Evolutionary conservation across 495 filamentous ascomycete genomes (phyloP), one percentile per base, ranked within the genome.

Genomic region (Amorphotheca resinae): DNA sequence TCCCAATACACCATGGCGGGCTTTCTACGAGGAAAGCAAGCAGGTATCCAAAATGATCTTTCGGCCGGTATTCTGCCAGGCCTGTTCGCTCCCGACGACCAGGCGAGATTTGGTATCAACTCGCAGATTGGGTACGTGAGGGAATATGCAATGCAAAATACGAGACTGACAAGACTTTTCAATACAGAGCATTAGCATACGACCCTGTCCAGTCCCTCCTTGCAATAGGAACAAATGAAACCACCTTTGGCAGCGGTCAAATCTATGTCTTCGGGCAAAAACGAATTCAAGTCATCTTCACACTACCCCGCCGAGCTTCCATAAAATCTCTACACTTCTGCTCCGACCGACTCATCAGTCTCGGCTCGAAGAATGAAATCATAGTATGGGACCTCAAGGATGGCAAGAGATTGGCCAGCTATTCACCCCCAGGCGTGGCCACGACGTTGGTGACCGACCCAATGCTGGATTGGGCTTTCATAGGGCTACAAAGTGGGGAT

Each of bases 131-230:
- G 65, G 70, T 74, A 49, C 25, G 60, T 60, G 3, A n/a, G 16
- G 4, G 16, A 6, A 28, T 22, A 2, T 32, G 15, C 16, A 7
- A 33, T 37, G n/a, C 21, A 25, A 37, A 23, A 11, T 28, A 42
- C 38, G 26, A n/a, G 1, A 39, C 46, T 42, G 26, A 54, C 33
- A 16, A n/a, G 12, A 23, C 15, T 15, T 22, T 44, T 25, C 4
- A 55, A 21, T 59, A 56, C 53, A 79, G 77, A 50, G 76, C 73
- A 18, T 55, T 96, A 33, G 80, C 88, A 49, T 95, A 93, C 67
- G 87, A 95, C 48, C 89, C 91, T 4, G 69, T 93, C 17, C 91
- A 96, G 58, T 94, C 87, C 15, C 78, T 98, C 22, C 68, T 98
- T 22, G 91, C 87, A n/a, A 73, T 96, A 35, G 91, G 87, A 20